phyloP scores from a whole-genome alignment of 805 yeast genomes.

The Candida golubevii region DNA sequence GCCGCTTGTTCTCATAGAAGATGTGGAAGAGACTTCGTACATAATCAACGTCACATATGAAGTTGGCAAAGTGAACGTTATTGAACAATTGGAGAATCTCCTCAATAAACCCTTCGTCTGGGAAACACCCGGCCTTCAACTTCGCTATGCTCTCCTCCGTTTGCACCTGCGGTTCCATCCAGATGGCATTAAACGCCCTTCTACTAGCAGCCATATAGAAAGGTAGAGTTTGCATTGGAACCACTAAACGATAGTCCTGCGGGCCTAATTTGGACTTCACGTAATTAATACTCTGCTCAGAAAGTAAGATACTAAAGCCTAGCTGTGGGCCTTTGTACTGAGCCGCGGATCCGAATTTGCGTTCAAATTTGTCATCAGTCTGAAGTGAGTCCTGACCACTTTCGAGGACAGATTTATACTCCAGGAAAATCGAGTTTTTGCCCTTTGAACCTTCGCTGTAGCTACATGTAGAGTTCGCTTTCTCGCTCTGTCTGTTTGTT shows the following conservation, averaged over 20 bases:
- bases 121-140: conserved; percentile 12
- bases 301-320: conserved; percentile 12
- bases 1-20: conserved; percentile 19
- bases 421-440: conserved; percentile 6
- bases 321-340: conserved; percentile 15
- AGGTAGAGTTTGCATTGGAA: conserved; percentile 13
- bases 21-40: conserved; percentile 21
- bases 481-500: not conserved
- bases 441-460: too few species aligned
- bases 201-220: conserved; percentile 19
- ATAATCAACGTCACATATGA: conserved; percentile 17
- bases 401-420: conserved; percentile 10
- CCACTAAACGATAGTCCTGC: conserved; percentile 7
- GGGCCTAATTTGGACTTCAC: conserved; percentile 8
- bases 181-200: conserved; percentile 8
- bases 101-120: conserved; percentile 22
- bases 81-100: conserved; percentile 22
- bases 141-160: conserved; percentile 9
- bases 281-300: conserved; percentile 9
- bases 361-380: not conserved
- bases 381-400: conserved; percentile 1
- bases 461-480: not conserved
- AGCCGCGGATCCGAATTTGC: not conserved
- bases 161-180: conserved; percentile 12
- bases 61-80: conserved; percentile 19